Conservation (phyloP, 2,329 filamentous ascomycete genomes). For the Biscogniauxia sp. region DNA sequence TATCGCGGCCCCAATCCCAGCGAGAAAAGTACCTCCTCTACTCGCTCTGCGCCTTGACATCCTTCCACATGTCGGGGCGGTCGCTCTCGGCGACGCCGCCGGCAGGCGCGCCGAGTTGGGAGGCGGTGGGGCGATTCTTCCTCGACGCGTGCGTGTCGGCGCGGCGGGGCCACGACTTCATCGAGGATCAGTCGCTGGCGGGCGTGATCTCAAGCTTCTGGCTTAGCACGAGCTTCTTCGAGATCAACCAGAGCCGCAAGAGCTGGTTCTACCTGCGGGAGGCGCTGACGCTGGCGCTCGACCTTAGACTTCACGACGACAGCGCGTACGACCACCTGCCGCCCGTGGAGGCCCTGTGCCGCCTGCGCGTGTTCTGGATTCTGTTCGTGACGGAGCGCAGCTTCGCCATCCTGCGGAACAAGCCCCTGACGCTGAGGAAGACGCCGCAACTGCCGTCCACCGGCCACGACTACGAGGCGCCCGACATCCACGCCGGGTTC, state of each 20-base stretch:
- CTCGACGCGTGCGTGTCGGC: slow-evolving; percentile 57
- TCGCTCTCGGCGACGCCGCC: slow-evolving; percentile 31
- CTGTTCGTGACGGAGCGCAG: slow-evolving; percentile 62
- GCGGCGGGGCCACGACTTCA: slow-evolving; percentile 55
- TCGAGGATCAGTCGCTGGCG: slow-evolving; percentile 52
- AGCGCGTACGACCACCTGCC: slow-evolving; percentile 48
- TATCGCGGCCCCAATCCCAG: slow-evolving; percentile 37
- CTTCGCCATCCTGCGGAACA: slow-evolving; percentile 62
- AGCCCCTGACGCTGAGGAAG: slow-evolving; percentile 59
- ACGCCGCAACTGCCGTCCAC: slow-evolving; percentile 55
- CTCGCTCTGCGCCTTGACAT: slow-evolving; percentile 56
- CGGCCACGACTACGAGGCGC: slow-evolving; percentile 50
- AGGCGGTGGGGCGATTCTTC: slow-evolving; percentile 52
- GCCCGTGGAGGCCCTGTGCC: slow-evolving; percentile 50
- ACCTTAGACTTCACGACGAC: slow-evolving; percentile 59
- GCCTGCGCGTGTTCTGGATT: slow-evolving; percentile 59
- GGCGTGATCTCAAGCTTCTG: slow-evolving; percentile 64
- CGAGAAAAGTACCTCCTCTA: slow-evolving; percentile 48
- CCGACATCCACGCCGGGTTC: slow-evolving; percentile 56
- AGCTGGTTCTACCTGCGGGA: slow-evolving; percentile 62
- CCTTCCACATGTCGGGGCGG: slow-evolving; percentile 47
- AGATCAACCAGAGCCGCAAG: slow-evolving; percentile 59
- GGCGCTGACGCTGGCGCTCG: slow-evolving; percentile 58
- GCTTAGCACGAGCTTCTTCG: slow-evolving; percentile 59
- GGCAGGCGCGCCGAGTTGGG: slow-evolving; percentile 41